Evolutionary conservation across 441 rosid genomes (phyloP).

Genomic region (Jatropha multifida): DNA sequence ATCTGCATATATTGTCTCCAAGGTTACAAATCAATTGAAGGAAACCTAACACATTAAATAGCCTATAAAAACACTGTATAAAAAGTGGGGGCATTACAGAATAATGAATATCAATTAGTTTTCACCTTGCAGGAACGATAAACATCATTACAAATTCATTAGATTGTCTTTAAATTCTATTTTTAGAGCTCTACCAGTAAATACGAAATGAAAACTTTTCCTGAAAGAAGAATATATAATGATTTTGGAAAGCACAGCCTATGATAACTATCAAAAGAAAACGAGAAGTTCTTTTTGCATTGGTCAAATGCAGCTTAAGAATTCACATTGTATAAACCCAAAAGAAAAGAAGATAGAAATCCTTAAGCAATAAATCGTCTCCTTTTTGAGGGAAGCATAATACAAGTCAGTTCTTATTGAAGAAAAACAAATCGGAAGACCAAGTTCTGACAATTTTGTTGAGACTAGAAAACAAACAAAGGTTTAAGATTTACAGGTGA

Average conservation of each 20-base stretch:
- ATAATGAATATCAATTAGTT: constrained; percentile 7
- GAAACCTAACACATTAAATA: neutral
- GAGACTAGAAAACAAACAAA: neutral
- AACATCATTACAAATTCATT: constrained; percentile 2
- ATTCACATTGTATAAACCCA: neutral
- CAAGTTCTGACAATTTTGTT: neutral
- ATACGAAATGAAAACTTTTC: neutral
- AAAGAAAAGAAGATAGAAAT: neutral
- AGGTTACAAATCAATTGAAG: constrained; percentile 23
- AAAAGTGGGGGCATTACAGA: neutral
- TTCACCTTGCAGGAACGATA: neutral
- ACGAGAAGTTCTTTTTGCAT: neutral
- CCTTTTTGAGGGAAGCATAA: neutral
- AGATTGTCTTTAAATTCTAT: neutral
- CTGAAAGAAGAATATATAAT: neutral
- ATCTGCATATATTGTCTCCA: constrained; percentile 44
- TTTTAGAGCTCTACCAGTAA: neutral
- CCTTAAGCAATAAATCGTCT: neutral
- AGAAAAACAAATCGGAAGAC: neutral
- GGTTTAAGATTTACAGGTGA: neutral
- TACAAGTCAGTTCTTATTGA: neutral
- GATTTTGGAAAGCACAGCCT: neutral
- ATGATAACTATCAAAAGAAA: neutral
- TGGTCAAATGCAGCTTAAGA: neutral
- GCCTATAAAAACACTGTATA: neutral